These are phyloP conservation scores for Cordyceps farinosa DNA, from an alignment of 2,329 filamentous ascomycete genomes.

Conservation along the genomic window DNA sequence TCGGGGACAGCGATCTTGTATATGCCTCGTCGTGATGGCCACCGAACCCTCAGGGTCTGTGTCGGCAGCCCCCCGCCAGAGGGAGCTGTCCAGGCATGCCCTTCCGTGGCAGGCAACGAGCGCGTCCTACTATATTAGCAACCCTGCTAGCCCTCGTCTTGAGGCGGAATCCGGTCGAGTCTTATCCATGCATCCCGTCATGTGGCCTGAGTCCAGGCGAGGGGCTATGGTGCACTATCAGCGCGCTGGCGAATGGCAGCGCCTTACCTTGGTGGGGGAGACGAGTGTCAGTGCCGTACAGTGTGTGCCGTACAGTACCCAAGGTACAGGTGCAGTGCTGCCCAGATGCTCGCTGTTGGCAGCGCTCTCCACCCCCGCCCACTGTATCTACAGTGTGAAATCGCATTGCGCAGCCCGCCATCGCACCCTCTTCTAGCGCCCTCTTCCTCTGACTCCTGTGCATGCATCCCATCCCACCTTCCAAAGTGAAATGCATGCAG, in stretches of 20 bases:
- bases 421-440: neutral
- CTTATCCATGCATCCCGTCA: constrained; percentile 17
- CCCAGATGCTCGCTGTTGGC: neutral
- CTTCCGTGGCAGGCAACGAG: neutral
- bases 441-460: neutral
- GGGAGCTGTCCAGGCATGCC: neutral
- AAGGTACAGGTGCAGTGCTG: neutral
- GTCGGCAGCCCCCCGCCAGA: neutral
- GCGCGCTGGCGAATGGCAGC: constrained; percentile 5
- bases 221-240: constrained; percentile 8
- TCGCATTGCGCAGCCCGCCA: neutral
- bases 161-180: constrained; percentile 7
- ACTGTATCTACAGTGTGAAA: constrained; percentile 15
- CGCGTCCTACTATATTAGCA: neutral
- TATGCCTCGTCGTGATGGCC: neutral
- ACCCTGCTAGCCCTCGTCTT: constrained; percentile 2
- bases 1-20: neutral
- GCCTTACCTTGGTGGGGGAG: neutral
- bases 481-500: constrained; percentile 5
- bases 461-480: constrained; percentile 14
- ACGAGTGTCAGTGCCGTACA: neutral
- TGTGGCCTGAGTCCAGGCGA: constrained; percentile 12
- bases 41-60: neutral
- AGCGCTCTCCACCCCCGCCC: neutral
- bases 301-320: neutral